These are phyloP conservation scores for Talaromyces albobiverticillius DNA, from an alignment of 2,329 filamentous ascomycete species.

Conservation along the genomic window DNA sequence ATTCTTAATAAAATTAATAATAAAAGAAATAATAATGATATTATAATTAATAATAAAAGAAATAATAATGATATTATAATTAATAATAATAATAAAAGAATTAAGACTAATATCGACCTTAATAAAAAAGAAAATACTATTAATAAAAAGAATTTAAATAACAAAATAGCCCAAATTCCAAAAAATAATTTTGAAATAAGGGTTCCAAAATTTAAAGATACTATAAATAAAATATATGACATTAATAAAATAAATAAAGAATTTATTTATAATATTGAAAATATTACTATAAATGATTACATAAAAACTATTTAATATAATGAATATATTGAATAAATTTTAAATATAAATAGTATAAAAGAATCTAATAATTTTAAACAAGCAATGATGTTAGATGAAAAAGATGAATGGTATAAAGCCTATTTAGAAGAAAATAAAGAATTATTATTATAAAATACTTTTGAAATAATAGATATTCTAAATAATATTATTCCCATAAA, in stretches of 20 bases:
- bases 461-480: neutral
- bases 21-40: neutral
- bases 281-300: neutral
- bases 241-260: neutral
- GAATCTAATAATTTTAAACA: neutral
- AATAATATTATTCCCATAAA: neutral
- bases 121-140: no score
- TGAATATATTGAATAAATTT: neutral
- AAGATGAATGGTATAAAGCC: neutral
- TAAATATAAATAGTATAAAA: neutral
- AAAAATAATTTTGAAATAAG: neutral
- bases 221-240: neutral
- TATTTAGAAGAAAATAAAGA: conserved; percentile 1
- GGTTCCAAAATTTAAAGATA: neutral
- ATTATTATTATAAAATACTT: neutral
- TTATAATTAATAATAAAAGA: no score
- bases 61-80: no score
- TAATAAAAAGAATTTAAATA: no score
- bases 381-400: neutral
- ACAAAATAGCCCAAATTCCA: no score
- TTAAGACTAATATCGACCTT: neutral
- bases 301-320: neutral
- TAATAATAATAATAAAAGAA: neutral
- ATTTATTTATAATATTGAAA: neutral
- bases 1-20: neutral